Evolutionary conservation across 2,329 filamentous ascomycete species (phyloP).

Genomic region (Paraconiothyrium sp.): DNA sequence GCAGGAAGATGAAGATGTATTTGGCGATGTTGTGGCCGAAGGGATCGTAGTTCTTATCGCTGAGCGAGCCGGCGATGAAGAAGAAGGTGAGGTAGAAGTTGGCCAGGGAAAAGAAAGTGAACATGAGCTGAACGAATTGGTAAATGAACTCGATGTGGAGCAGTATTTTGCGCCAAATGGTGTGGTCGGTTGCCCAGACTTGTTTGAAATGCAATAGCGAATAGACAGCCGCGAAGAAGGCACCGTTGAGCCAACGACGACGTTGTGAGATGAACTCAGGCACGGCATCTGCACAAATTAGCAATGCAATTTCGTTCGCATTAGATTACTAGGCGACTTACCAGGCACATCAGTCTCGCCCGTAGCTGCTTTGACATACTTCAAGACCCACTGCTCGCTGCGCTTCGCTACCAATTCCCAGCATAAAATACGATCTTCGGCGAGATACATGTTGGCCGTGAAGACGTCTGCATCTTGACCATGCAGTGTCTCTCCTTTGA

Average conservation of each 20-base stretch:
- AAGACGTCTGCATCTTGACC: constrained; percentile 97
- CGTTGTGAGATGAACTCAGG: constrained; percentile 98
- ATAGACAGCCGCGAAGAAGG: constrained; percentile 98
- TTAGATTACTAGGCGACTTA: constrained; percentile 59
- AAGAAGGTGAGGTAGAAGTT: constrained; percentile 99
- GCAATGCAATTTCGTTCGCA: neutral
- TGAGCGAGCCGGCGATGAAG: constrained; percentile 92
- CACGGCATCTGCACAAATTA: constrained; percentile 72
- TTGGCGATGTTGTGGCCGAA: constrained; percentile 88
- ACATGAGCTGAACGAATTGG: constrained; percentile 89
- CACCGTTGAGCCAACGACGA: constrained; percentile 96
- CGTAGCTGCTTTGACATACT: constrained; percentile 95
- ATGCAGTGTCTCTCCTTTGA: constrained; percentile 97
- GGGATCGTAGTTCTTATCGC: constrained; percentile 81
- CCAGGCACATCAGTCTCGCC: constrained; percentile 98
- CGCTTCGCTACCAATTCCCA: constrained; percentile 97
- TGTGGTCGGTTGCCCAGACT: constrained; percentile 93
- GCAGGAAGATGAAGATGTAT: constrained; percentile 85
- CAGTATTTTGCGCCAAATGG: constrained; percentile 84
- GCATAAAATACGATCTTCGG: constrained; percentile 88
- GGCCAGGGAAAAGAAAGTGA: constrained; percentile 97
- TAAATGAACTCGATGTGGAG: constrained; percentile 96
- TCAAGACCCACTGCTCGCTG: constrained; percentile 94
- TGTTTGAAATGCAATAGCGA: constrained; percentile 95
- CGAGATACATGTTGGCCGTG: constrained; percentile 95